phyloP scores from a whole-genome alignment of 345 rosid species.

The Eucalyptus curtisii region DNA sequence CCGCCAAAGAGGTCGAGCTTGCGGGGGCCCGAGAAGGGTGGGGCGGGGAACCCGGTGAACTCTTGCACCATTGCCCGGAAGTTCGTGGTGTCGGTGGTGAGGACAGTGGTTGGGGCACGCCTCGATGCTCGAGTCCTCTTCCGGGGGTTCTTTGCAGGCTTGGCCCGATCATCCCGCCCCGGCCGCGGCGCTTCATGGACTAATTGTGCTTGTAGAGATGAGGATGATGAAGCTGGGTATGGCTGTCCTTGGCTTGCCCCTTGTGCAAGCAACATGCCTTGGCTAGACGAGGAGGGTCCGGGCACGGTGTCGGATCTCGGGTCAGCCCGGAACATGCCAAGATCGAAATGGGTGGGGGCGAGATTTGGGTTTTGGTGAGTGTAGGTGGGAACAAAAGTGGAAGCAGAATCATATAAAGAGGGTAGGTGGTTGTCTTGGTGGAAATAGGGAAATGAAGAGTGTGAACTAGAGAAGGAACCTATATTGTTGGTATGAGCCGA shows the following conservation, averaged over 20 bases:
- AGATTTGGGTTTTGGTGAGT: background rate
- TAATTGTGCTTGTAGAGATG: background rate
- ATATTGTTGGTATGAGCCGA: background rate
- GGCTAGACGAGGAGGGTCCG: background rate
- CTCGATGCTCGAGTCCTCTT: slow-evolving; percentile 85
- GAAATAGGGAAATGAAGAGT: background rate
- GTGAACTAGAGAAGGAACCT: slow-evolving; percentile 5
- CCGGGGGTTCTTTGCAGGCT: slow-evolving; percentile 40
- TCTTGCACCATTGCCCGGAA: slow-evolving; percentile 96
- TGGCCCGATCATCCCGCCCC: slow-evolving; percentile 4
- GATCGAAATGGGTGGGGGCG: background rate
- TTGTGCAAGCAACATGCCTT: slow-evolving; percentile 4
- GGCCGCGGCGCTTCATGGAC: background rate
- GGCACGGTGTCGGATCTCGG: background rate
- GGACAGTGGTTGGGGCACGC: slow-evolving; percentile 82
- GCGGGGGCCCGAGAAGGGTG: slow-evolving; percentile 63
- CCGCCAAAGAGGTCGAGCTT: slow-evolving; percentile 57
- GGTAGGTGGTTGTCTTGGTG: background rate
- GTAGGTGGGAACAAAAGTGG: background rate
- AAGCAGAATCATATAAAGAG: background rate
- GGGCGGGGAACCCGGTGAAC: slow-evolving; percentile 80
- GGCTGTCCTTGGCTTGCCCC: slow-evolving; percentile 9
- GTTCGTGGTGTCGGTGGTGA: slow-evolving; percentile 81
- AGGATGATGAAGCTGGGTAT: background rate
- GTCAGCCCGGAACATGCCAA: background rate